Conservation (phyloP, 495 filamentous ascomycete species). For the Bombardia bombarda region DNA sequence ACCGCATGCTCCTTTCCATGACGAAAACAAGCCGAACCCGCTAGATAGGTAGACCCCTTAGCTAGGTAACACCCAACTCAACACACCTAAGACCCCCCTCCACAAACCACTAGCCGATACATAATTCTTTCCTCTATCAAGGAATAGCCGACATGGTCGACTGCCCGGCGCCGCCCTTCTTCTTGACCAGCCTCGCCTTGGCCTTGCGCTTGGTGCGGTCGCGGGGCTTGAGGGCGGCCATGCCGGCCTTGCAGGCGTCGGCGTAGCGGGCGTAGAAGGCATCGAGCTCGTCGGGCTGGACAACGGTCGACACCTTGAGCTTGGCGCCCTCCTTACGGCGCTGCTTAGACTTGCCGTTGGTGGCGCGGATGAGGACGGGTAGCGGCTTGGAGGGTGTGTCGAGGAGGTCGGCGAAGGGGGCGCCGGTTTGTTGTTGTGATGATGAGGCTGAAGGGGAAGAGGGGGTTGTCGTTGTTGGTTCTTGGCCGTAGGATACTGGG, state of each 20-base stretch:
- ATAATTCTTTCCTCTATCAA: background rate
- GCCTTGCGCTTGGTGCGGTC: slow-evolving; percentile 79
- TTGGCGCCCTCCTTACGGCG: slow-evolving; percentile 47
- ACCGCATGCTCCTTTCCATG: no score
- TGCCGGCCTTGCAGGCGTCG: slow-evolving; percentile 84
- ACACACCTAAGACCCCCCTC: background rate
- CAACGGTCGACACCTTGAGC: slow-evolving; percentile 78
- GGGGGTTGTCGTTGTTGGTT: no score
- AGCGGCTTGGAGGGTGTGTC: slow-evolving; percentile 37
- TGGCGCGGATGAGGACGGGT: slow-evolving; percentile 76
- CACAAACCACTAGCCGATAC: background rate
- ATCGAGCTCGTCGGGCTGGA: slow-evolving; percentile 66
- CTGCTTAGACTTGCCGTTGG: slow-evolving; percentile 59
- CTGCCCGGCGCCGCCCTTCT: slow-evolving; percentile 33
- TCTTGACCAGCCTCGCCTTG: slow-evolving; percentile 69
- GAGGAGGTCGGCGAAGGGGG: slow-evolving; percentile 44
- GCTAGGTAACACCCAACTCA: no score
- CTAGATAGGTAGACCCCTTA: no score
- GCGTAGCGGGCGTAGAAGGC: slow-evolving; percentile 78
- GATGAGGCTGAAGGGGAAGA: no score
- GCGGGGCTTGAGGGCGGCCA: slow-evolving; percentile 81
- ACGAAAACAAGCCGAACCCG: no score
- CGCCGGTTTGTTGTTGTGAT: slow-evolving; percentile 10
- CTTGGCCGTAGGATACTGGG: slow-evolving; percentile 7
- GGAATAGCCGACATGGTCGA: background rate